phyloP scores from a whole-genome alignment of 768 basidiomycete species.

The Thelephora aurantiotincta region DNA sequence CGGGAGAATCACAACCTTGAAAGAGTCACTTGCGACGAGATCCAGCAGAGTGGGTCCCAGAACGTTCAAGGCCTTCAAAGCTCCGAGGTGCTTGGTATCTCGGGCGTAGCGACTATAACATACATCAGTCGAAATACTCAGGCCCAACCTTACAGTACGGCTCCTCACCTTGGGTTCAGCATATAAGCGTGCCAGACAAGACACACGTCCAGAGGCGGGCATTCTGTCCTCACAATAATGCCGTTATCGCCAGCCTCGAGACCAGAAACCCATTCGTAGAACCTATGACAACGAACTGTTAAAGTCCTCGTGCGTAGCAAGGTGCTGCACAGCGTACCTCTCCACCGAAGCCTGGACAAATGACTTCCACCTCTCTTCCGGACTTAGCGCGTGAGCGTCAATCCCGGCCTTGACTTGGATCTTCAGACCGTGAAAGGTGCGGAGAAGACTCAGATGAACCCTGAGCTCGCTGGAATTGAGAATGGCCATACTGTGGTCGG shows the following conservation, averaged over 20 bases:
- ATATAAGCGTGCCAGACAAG: constrained; percentile 30
- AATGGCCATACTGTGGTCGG: no score
- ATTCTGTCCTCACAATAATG: constrained; percentile 16
- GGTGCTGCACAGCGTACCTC: constrained; percentile 10
- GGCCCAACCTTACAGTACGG: not conserved
- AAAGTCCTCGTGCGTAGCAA: not conserved
- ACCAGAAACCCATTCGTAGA: constrained; percentile 18
- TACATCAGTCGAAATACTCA: not conserved
- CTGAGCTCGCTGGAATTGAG: constrained; percentile 18
- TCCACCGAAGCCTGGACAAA: constrained; percentile 25
- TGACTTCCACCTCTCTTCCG: constrained; percentile 22
- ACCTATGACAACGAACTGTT: constrained; percentile 12
- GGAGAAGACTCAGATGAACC: constrained; percentile 21
- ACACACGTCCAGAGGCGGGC: constrained; percentile 26
- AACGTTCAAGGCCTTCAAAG: not conserved
- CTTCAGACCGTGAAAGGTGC: constrained; percentile 18
- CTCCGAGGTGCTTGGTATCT: constrained; percentile 8
- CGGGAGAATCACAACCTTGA: no score
- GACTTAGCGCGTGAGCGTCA: constrained; percentile 15
- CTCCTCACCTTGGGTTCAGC: constrained; percentile 21
- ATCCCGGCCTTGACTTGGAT: constrained; percentile 15
- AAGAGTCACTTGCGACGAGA: not conserved
- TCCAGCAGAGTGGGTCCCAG: not conserved
- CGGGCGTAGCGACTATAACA: constrained; percentile 12
- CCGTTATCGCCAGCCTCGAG: constrained; percentile 9